Evolutionary conservation across 352 stramenopile genomes (phyloP).

Genomic region (Phytophthora tubulina): DNA sequence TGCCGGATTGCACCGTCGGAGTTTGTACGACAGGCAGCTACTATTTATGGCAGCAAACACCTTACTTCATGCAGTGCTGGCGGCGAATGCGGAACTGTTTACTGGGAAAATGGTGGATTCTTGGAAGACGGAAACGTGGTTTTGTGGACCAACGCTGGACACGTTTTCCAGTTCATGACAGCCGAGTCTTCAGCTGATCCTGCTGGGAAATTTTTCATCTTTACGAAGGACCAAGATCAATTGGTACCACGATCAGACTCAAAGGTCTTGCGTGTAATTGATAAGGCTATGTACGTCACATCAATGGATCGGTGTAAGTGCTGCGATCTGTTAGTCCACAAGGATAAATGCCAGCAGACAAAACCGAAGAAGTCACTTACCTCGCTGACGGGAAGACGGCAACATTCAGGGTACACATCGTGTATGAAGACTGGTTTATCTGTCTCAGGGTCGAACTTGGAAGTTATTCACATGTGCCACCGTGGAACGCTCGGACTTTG

Average conservation of each 20-base stretch:
- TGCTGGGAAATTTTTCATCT: slow-evolving; percentile 78
- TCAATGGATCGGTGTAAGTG: slow-evolving; percentile 70
- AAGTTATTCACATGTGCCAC: slow-evolving; percentile 67
- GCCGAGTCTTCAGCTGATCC: slow-evolving; percentile 28
- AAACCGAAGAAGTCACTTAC: neutral
- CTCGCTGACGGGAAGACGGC: slow-evolving; percentile 21
- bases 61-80: slow-evolving; percentile 19
- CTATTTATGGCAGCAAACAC: slow-evolving; percentile 17
- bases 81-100: slow-evolving; percentile 26
- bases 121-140: slow-evolving; percentile 67
- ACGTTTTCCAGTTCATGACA: slow-evolving; percentile 72
- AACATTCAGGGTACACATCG: slow-evolving; percentile 58
- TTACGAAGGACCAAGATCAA: slow-evolving; percentile 86
- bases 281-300: slow-evolving; percentile 63
- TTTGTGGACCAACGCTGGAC: slow-evolving; percentile 75
- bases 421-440: slow-evolving; percentile 40
- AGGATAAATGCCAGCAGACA: slow-evolving; percentile 16
- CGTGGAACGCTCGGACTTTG: slow-evolving; percentile 65
- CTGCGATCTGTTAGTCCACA: slow-evolving; percentile 39
- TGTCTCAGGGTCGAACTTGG: slow-evolving; percentile 18
- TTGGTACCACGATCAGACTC: slow-evolving; percentile 82
- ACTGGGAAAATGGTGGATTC: slow-evolving; percentile 77
- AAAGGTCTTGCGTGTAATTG: slow-evolving; percentile 61
- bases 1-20: slow-evolving; percentile 50
- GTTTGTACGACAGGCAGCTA: slow-evolving; percentile 42